Evolutionary conservation across 768 basidiomycete species (phyloP), one percentile per base, ranked within the genome.

Genomic region (Mycena galopus): DNA sequence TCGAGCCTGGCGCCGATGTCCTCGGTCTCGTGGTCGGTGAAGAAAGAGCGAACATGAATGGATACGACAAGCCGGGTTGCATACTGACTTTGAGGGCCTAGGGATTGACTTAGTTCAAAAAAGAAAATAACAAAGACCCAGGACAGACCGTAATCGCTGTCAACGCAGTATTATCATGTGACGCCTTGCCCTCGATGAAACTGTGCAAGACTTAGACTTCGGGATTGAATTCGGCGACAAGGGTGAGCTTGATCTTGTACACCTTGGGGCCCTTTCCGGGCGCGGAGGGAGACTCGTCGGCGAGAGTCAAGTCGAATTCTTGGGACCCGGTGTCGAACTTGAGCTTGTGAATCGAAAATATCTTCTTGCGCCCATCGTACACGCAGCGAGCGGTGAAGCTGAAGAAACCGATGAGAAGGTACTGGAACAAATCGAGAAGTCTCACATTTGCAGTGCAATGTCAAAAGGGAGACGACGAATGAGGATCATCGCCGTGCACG

Each of bases 341-440:
- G 10, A 95, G 84, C 67, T 88, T 85, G 42, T 88, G 84, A 17
- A 89, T 82, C 25, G 91, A 85, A 76, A 93, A 96, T 66, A 87
- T 79, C 73, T 95, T 95, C 80, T 94, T 95, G 50, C 93, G 86
- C 0, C 66, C 67, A 29, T 67, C 72, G 23, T 73, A 73, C 25
- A 89, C 94, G n/a, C 86, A 91, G 17, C 86, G 89, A 12, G 93
- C 93, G 4, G 89, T 93, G 77, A 96, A 96, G 25, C 71, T 72
- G 60, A 21, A 5, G 11, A 2, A 37, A 16, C 16, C 11, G 14
- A 23, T 62, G 16, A 60, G 25, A 2, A 5, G 16, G 30, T 37
- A 21, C 32, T 17, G 39, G n/a, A 29, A 32, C 11, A 5, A 19
- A 12, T 7, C 4, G 12, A n/a, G 19, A 6, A 17, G 12, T 16